A percentile compares a stretch with the other conserved stretches of the same genome.
phyloP scores from a whole-genome alignment of 129 eudicot species.

The Daucus carota region DH1_v3.0 NC_030388.2:27021501-27022000 shows the following conservation, averaged over 20 bases:
- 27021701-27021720: constrained; percentile 4
- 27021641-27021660: not conserved
- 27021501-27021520: constrained; percentile 5
- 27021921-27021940: not conserved
- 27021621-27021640: not conserved
- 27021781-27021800: constrained; percentile 1
- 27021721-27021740: constrained; percentile 10
- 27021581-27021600: not conserved
- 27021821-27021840: not conserved
- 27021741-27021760: not conserved
- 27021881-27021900: not conserved
- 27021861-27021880: not conserved
- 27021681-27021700: not conserved
- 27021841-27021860: not conserved
- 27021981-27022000: constrained; percentile 14
- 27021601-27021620: not conserved
- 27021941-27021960: constrained; percentile 19
- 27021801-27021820: not conserved
- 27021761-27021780: not conserved
- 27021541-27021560: not conserved
- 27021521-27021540: not conserved
- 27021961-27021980: constrained; percentile 21
- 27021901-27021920: not conserved
- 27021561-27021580: constrained; percentile 7
- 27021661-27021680: not conserved